These are phyloP conservation scores for Candida piceae DNA, from an alignment of 805 yeast species.

Conservation along the genomic window DNA sequence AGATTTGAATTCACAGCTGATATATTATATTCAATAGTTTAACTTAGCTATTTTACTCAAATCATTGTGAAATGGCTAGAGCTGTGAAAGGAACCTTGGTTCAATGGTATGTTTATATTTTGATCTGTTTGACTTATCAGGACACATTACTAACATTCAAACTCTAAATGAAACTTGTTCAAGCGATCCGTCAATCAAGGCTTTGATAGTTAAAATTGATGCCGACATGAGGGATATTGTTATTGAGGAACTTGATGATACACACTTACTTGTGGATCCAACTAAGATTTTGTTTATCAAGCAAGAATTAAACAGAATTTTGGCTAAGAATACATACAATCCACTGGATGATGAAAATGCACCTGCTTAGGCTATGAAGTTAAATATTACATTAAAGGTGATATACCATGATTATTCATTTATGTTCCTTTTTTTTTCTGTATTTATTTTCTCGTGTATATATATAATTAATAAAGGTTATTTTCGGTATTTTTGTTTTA, in stretches of 20 bases:
- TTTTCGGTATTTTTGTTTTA: no score
- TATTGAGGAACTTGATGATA: slow-evolving; percentile 82
- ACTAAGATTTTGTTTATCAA: slow-evolving; percentile 73
- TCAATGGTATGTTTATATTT: slow-evolving; percentile 31
- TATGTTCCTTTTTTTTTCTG: background rate
- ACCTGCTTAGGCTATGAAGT: background rate
- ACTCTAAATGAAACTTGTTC: background rate
- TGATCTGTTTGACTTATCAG: no score
- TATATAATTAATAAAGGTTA: no score
- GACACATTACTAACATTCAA: slow-evolving; percentile 6
- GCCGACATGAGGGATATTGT: slow-evolving; percentile 64
- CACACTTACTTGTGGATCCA: slow-evolving; percentile 79
- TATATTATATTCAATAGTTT: no score
- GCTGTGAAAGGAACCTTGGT: slow-evolving; percentile 52
- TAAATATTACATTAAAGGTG: background rate
- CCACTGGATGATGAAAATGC: slow-evolving; percentile 70
- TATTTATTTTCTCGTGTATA: background rate
- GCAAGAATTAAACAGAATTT: slow-evolving; percentile 64
- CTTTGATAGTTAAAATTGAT: slow-evolving; percentile 80
- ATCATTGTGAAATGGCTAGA: slow-evolving; percentile 35
- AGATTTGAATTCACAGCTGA: no score
- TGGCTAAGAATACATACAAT: slow-evolving; percentile 80
- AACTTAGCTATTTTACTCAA: no score
- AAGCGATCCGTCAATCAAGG: slow-evolving; percentile 89
- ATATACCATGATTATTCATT: no score